Percentiles rank a stretch among this genome's conserved stretches.
Conservation (phyloP, 139 green algal genomes). For the Coelastrella sp. region DNA sequence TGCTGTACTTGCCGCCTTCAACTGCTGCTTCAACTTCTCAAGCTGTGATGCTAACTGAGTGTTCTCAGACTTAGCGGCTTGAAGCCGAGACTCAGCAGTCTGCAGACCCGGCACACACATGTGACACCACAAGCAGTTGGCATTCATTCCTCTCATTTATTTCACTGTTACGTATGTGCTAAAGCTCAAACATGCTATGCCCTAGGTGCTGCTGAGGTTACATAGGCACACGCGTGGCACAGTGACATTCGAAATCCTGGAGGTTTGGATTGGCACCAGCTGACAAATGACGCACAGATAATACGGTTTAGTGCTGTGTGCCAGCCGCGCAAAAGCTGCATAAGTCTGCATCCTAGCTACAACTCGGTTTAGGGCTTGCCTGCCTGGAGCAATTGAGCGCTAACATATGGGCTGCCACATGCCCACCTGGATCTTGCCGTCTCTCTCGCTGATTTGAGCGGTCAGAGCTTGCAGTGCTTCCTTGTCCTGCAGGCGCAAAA, state of each 20-base stretch:
- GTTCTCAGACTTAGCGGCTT: slow-evolving; percentile 27
- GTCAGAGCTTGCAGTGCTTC: neutral
- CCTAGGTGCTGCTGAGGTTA: no score
- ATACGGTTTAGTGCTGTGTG: neutral
- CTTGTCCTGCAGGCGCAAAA: neutral
- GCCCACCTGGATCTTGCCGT: neutral
- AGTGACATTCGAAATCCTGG: neutral
- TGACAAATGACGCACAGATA: no score
- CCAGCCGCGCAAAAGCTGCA: neutral
- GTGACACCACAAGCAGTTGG: no score
- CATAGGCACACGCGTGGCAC: neutral
- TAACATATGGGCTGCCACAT: neutral
- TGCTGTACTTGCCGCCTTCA: slow-evolving; percentile 10
- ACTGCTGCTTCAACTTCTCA: slow-evolving; percentile 21
- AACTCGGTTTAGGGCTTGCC: neutral
- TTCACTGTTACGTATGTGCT: no score
- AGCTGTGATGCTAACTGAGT: neutral
- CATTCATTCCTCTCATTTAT: no score
- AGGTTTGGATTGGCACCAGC: no score
- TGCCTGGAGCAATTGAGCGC: neutral
- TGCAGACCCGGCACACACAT: neutral
- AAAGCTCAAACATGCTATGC: no score
- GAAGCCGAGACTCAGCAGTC: neutral
- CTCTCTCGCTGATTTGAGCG: slow-evolving; percentile 2
- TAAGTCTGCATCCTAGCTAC: neutral